phyloP scores from a whole-genome alignment of 352 stramenopile species.

The Thalassiosira delicatula region DNA sequence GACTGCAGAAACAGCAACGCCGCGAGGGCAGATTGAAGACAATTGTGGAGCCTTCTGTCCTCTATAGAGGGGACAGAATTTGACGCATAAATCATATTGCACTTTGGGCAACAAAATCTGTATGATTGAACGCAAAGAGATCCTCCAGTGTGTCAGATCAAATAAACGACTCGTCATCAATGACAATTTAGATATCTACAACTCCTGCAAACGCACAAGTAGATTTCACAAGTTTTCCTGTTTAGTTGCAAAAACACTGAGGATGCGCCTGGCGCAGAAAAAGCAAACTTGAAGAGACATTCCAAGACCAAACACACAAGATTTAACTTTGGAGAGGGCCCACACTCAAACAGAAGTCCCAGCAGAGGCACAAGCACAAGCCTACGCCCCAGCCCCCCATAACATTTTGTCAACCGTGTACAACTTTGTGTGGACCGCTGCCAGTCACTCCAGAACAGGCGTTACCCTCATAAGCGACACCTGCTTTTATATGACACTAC shows the following conservation, averaged over 20 bases:
- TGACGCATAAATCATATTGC: neutral
- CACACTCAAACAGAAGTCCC: too few relatives aligned
- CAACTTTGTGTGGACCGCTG: too few relatives aligned
- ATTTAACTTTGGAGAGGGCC: too few relatives aligned
- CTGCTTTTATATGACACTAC: too few relatives aligned
- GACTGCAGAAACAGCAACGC: neutral
- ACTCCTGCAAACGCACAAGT: conserved; percentile 2
- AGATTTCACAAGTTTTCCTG: conserved; percentile 7
- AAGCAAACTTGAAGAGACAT: too few relatives aligned
- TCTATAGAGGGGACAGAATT: neutral
- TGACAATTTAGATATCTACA: conserved; percentile 12
- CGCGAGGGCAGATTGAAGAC: neutral
- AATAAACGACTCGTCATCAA: neutral
- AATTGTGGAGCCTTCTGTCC: neutral
- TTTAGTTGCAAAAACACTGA: conserved; percentile 17
- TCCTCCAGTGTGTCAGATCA: neutral
- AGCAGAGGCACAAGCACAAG: too few relatives aligned
- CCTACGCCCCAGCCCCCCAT: too few relatives aligned
- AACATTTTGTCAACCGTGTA: too few relatives aligned
- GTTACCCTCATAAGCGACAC: too few relatives aligned
- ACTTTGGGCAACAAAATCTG: neutral
- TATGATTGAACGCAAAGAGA: neutral
- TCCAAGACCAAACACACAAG: too few relatives aligned
- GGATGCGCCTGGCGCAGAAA: conserved; percentile 33
- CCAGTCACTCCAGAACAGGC: too few relatives aligned